phyloP scores from a whole-genome alignment of 768 basidiomycete genomes.

The Chlorophyllum brunneum region DNA sequence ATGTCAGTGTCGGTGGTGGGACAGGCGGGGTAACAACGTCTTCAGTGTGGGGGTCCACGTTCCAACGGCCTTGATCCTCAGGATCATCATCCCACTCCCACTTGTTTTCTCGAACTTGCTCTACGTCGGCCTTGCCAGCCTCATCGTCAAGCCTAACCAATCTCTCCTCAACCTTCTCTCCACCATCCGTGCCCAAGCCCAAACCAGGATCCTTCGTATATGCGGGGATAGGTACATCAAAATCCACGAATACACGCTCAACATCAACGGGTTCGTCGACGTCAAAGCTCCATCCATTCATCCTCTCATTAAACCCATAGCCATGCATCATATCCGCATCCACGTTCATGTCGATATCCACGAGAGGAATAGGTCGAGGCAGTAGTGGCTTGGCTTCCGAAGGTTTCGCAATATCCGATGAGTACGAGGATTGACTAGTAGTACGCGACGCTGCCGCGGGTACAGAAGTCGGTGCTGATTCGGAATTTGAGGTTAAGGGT shows the following conservation, averaged over 20 bases:
- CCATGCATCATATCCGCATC: background rate
- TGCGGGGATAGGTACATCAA: background rate
- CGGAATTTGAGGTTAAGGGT: slow-evolving; percentile 2
- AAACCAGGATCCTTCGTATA: background rate
- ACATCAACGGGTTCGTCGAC: background rate
- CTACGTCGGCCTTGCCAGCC: background rate
- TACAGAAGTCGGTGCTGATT: background rate
- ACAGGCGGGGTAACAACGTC: background rate
- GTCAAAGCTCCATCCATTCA: slow-evolving; percentile 1
- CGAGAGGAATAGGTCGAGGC: background rate
- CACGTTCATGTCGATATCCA: slow-evolving; percentile 2
- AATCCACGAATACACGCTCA: slow-evolving; percentile 2
- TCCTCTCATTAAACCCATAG: background rate
- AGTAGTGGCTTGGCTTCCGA: background rate
- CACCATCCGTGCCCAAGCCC: background rate
- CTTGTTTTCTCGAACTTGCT: background rate
- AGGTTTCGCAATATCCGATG: slow-evolving; percentile 7
- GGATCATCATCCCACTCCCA: slow-evolving; percentile 11
- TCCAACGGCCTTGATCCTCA: background rate
- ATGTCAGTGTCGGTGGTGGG: background rate
- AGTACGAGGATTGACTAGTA: background rate
- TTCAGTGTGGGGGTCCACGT: background rate
- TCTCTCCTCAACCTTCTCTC: background rate
- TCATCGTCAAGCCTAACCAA: background rate
- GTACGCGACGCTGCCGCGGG: background rate